phyloP scores from a whole-genome alignment of 306 rosid species.

The Dalbergia cochinchinensis region DNA sequence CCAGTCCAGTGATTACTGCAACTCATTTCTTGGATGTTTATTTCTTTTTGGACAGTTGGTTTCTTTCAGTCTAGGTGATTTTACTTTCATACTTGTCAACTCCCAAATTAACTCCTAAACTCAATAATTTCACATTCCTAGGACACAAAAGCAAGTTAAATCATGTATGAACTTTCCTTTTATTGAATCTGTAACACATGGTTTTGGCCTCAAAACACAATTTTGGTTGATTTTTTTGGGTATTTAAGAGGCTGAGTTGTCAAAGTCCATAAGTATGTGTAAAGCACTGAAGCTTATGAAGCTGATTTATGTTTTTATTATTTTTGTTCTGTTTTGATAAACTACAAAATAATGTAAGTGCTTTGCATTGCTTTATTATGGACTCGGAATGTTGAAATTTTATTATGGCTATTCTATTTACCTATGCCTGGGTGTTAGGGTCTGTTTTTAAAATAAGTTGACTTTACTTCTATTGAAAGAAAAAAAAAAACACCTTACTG shows the following conservation, averaged over 20 bases:
- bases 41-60: constrained; percentile 15
- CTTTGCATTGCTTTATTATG: not conserved
- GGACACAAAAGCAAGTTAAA: constrained; percentile 15
- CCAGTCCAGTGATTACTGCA: constrained; percentile 29
- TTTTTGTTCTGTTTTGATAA: not conserved
- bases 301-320: not conserved
- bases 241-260: not conserved
- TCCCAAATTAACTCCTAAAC: not conserved
- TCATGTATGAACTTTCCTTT: not conserved
- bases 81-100: constrained; percentile 18
- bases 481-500: too few species aligned
- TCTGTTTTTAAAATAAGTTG: too few species aligned
- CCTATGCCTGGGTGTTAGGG: too few species aligned
- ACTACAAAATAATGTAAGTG: not conserved
- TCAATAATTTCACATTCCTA: not conserved
- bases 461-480: too few species aligned
- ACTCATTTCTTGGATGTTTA: constrained; percentile 23
- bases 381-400: not conserved
- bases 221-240: constrained; percentile 5
- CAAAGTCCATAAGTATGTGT: not conserved
- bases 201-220: constrained; percentile 13
- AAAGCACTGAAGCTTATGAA: not conserved
- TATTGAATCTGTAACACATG: not conserved
- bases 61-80: constrained; percentile 16
- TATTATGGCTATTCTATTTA: not conserved